These are phyloP conservation scores for Wickerhamiella slavikovae DNA, from an alignment of 805 yeast genomes.

Conservation along the genomic window DNA sequence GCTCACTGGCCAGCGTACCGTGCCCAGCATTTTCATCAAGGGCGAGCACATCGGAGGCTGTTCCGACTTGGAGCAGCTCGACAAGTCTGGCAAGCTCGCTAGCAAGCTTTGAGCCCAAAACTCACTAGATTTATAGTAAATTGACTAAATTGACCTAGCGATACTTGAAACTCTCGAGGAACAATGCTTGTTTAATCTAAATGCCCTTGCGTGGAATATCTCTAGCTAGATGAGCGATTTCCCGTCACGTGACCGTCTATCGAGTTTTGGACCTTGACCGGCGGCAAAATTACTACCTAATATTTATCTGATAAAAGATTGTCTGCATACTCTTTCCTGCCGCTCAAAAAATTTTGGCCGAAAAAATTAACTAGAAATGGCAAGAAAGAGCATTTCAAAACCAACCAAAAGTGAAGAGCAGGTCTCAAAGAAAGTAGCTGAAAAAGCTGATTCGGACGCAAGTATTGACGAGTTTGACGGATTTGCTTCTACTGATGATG, in stretches of 20 bases:
- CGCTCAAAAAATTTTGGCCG: no score
- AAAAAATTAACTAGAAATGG: not conserved
- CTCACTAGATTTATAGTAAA: not conserved
- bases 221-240: no score
- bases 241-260: no score
- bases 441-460: no score
- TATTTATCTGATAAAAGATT: no score
- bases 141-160: not conserved
- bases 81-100: conserved; percentile 39
- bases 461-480: conserved; percentile 11
- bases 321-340: no score
- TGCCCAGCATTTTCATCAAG: conserved; percentile 76
- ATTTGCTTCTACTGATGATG: conserved; percentile 4
- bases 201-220: no score
- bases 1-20: conserved; percentile 79
- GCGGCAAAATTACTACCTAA: no score
- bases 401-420: conserved; percentile 21
- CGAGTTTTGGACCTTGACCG: no score
- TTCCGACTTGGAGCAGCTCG: conserved; percentile 62
- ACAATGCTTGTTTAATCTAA: not conserved
- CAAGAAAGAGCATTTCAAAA: conserved; percentile 3
- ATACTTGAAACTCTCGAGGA: not conserved
- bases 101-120: conserved; percentile 10
- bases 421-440: conserved; percentile 8
- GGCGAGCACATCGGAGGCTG: conserved; percentile 94